Evolutionary conservation across 768 basidiomycete genomes (phyloP).

Genomic region (Lepiota brunneoincarnata): DNA sequence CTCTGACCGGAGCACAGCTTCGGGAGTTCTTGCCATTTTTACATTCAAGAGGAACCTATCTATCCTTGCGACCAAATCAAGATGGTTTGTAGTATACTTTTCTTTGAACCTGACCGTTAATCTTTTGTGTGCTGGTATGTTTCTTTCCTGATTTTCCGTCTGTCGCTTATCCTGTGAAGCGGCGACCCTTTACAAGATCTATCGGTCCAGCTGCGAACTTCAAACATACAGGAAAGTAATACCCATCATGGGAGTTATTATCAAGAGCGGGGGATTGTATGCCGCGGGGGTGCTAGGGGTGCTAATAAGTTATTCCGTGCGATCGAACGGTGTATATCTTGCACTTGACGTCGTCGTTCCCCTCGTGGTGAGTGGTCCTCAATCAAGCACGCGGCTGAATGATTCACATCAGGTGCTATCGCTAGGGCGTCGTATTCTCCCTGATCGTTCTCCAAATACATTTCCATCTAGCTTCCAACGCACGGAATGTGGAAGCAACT

Average conservation of each 20-base stretch:
- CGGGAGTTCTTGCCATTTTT: background rate
- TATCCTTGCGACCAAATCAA: background rate
- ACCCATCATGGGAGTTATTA: background rate
- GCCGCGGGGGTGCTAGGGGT: background rate
- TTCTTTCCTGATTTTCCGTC: background rate
- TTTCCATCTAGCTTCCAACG: background rate
- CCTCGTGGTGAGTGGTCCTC: constrained; percentile 1
- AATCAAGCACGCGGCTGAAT: background rate
- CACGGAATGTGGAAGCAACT: background rate
- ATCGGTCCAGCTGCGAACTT: background rate
- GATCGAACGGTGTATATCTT: background rate
- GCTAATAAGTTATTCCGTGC: background rate
- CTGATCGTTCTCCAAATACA: constrained; percentile 10
- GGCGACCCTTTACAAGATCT: background rate
- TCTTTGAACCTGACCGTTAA: constrained; percentile 1
- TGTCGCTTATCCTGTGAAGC: background rate
- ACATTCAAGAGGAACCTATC: background rate
- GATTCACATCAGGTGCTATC: background rate
- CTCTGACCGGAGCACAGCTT: background rate
- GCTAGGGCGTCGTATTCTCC: constrained; percentile 7
- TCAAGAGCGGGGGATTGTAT: constrained; percentile 6
- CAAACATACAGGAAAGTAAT: background rate
- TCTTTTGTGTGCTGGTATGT: constrained; percentile 1
- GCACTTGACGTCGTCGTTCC: background rate
- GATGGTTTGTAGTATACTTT: background rate